phyloP scores from a whole-genome alignment of 768 basidiomycete species.

The Trametes cinnabarina region DNA sequence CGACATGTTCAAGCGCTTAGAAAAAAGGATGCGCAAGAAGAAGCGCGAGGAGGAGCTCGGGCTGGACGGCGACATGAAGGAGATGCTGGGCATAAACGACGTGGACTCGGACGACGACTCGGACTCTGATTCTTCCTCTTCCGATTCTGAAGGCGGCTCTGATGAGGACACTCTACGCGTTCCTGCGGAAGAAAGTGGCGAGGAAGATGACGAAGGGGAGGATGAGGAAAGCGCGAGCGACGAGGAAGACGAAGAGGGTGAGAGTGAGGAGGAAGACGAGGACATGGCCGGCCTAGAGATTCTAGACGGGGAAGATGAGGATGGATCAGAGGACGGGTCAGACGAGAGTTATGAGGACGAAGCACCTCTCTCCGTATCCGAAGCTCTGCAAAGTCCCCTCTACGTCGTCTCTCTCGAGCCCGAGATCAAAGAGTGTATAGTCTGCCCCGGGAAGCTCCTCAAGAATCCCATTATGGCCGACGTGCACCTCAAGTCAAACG shows the following conservation, averaged over 20 bases:
- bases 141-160: conserved; percentile 26
- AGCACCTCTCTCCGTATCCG: conserved; percentile 50
- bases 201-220: conserved; percentile 21
- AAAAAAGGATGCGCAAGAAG: conserved; percentile 58
- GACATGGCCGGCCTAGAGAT: conserved; percentile 30
- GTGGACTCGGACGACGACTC: conserved; percentile 75
- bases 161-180: conserved; percentile 14
- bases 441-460: conserved; percentile 73
- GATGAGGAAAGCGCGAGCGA: too few relatives aligned
- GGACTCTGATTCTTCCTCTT: conserved; percentile 40
- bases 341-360: conserved; percentile 33
- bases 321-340: conserved; percentile 30
- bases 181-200: conserved; percentile 24
- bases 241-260: conserved; percentile 26
- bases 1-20: conserved; percentile 77
- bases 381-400: conserved; percentile 63
- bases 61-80: conserved; percentile 61
- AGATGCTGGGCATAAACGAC: conserved; percentile 64
- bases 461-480: conserved; percentile 56
- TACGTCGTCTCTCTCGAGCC: conserved; percentile 57
- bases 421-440: conserved; percentile 55
- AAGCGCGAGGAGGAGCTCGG: conserved; percentile 66
- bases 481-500: conserved; percentile 61
- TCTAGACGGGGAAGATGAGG: conserved; percentile 14
- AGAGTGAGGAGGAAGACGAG: conserved; percentile 18